These are phyloP conservation scores for Penicillium corylophilum DNA, from an alignment of 2,329 filamentous ascomycete species.

Conservation along the genomic window DNA sequence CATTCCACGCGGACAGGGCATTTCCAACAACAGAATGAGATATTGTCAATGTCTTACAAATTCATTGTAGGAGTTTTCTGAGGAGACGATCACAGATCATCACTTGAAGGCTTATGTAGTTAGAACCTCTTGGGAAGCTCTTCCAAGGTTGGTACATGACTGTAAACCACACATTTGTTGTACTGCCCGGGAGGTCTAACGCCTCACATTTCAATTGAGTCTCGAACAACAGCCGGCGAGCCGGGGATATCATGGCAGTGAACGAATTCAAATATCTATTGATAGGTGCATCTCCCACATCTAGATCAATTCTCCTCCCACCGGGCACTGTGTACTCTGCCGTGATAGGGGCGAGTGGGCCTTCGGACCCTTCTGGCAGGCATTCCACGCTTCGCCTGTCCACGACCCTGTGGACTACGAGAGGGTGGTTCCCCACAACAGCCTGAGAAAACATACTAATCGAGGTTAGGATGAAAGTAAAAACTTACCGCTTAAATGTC, in stretches of 20 bases:
- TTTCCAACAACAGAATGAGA: background rate
- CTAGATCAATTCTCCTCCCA: background rate
- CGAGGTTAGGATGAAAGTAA: background rate
- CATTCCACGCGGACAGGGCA: background rate
- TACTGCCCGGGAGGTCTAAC: background rate
- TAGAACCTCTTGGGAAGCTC: background rate
- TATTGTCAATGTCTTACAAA: too few species aligned
- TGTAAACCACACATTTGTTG: background rate
- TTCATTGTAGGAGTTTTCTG: background rate
- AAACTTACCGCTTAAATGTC: background rate
- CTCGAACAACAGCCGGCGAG: background rate
- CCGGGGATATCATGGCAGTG: background rate
- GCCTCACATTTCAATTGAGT: background rate
- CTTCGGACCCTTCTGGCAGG: background rate
- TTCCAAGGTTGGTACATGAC: background rate
- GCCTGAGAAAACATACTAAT: background rate
- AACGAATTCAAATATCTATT: too few species aligned
- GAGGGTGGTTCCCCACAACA: background rate
- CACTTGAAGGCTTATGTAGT: background rate
- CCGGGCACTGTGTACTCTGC: background rate
- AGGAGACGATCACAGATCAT: background rate
- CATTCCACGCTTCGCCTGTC: background rate
- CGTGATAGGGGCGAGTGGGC: background rate
- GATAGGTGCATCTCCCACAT: background rate
- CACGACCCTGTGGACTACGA: background rate